A percentile compares a stretch with the other conserved stretches of the same genome.
phyloP scores from a whole-genome alignment of 768 basidiomycete species.

The Lactarius akahatsu region DNA sequence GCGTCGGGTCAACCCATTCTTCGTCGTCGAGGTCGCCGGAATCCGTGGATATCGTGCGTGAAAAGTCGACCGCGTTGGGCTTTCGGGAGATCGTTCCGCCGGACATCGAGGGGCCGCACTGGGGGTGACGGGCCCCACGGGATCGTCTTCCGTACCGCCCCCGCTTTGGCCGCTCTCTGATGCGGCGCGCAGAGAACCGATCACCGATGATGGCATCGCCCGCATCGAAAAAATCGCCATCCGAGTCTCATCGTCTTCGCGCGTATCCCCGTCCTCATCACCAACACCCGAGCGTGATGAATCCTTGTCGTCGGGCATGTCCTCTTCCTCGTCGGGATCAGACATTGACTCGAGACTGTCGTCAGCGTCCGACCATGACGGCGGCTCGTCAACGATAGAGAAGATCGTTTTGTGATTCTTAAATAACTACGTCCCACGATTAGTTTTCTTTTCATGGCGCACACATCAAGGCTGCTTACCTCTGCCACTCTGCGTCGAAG shows the following conservation, averaged over 20 bases:
- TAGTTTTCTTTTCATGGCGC: constrained; percentile 10
- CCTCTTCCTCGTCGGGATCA: constrained; percentile 68
- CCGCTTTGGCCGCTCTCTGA: constrained; percentile 49
- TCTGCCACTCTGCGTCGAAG: constrained; percentile 68
- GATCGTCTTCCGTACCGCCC: constrained; percentile 70
- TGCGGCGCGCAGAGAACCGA: constrained; percentile 40
- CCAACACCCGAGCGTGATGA: constrained; percentile 14
- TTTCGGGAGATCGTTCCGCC: constrained; percentile 31
- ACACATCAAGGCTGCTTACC: constrained; percentile 46
- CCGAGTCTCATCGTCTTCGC: constrained; percentile 38
- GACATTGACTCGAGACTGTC: constrained; percentile 81
- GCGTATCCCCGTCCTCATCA: constrained; percentile 31
- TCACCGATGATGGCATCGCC: constrained; percentile 37
- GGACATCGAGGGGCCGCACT: constrained; percentile 43
- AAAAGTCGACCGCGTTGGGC: constrained; percentile 34
- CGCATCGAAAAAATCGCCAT: constrained; percentile 56
- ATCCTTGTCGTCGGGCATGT: constrained; percentile 47
- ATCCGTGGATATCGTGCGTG: constrained; percentile 38
- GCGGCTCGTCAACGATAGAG: constrained; percentile 84
- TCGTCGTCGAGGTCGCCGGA: constrained; percentile 46
- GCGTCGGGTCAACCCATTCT: constrained; percentile 67
- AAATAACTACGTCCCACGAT: constrained; percentile 39
- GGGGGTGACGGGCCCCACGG: constrained; percentile 68
- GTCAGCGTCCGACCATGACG: constrained; percentile 77
- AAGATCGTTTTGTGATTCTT: constrained; percentile 64